Conservation (phyloP, 768 basidiomycete genomes). For the Phlebiopsis flavidoalba region DNA sequence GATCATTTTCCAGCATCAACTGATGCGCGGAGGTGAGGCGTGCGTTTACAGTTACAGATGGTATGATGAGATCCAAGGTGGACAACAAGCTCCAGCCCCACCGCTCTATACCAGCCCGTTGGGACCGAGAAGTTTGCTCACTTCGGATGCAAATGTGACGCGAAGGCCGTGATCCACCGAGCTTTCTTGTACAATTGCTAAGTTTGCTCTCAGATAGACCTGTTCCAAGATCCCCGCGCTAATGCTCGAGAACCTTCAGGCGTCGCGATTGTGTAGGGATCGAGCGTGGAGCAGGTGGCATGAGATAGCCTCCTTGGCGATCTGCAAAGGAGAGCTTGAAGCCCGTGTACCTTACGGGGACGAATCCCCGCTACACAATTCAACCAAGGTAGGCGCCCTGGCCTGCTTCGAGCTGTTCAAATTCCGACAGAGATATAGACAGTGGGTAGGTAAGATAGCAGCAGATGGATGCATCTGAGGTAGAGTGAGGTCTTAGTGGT, state of each 20-base stretch:
- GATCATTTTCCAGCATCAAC: conserved; percentile 49
- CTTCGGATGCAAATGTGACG: conserved; percentile 44
- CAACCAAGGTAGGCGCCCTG: conserved; percentile 37
- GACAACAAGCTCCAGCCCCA: conserved; percentile 89
- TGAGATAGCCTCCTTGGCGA: conserved; percentile 60
- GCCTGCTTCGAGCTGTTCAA: conserved; percentile 41
- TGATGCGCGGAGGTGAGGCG: conserved; percentile 45
- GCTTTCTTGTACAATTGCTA: conserved; percentile 27
- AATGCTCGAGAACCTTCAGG: conserved; percentile 66
- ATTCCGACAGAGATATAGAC: conserved; percentile 59
- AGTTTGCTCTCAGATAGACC: conserved; percentile 64
- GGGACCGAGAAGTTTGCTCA: conserved; percentile 71
- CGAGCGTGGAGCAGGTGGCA: conserved; percentile 66
- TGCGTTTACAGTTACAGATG: conserved; percentile 41
- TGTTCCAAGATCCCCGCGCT: conserved; percentile 59
- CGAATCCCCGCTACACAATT: conserved; percentile 41
- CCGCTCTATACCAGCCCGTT: conserved; percentile 79
- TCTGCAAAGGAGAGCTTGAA: conserved; percentile 57
- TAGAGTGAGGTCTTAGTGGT: conserved; percentile 62
- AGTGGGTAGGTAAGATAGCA: conserved; percentile 71
- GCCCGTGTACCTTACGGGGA: conserved; percentile 38
- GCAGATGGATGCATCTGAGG: conserved; percentile 61
- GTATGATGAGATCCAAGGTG: conserved; percentile 69
- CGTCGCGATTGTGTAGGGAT: conserved; percentile 70
- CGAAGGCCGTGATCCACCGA: conserved; percentile 21